Percentiles rank a stretch among this genome's conserved stretches.
These are phyloP conservation scores for Fraxinus paxiana DNA, from an alignment of 305 asterid genomes.

Conservation along the genomic window DNA sequence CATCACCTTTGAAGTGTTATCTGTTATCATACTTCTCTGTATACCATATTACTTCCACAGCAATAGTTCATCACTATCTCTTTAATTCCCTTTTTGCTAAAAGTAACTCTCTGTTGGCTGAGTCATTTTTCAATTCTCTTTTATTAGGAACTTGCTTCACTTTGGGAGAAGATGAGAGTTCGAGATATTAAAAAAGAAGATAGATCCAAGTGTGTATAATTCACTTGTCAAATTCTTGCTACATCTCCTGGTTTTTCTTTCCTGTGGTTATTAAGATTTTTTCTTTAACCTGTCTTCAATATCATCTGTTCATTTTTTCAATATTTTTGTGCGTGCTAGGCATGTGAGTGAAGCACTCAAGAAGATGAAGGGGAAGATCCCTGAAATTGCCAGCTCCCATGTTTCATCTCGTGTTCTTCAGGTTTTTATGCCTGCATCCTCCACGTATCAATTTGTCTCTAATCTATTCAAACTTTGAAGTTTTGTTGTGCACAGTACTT, in stretches of 20 bases:
- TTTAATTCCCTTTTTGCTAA: conserved; percentile 5
- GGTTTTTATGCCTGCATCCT: conserved; percentile 40
- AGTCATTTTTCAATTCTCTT: conserved; percentile 19
- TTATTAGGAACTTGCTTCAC: conserved; percentile 61
- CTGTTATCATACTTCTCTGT: background rate
- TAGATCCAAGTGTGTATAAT: conserved; percentile 54
- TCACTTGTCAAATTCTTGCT: conserved; percentile 12
- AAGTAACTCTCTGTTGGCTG: conserved; percentile 20
- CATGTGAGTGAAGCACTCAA: conserved; percentile 68
- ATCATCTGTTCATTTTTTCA: background rate
- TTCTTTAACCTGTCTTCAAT: background rate
- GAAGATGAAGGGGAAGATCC: conserved; percentile 84
- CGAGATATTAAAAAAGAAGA: conserved; percentile 70
- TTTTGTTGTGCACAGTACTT: conserved; percentile 11
- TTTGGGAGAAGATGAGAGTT: conserved; percentile 89
- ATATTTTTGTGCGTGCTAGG: conserved; percentile 35
- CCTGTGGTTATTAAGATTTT: background rate
- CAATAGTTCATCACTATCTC: background rate
- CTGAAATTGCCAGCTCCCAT: conserved; percentile 85
- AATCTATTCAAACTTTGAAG: conserved; percentile 10
- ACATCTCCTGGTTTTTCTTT: conserved; percentile 2
- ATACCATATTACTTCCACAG: background rate
- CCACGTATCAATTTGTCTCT: background rate
- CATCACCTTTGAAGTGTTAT: background rate
- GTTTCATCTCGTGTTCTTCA: conserved; percentile 94